Evolutionary conservation across 2,329 filamentous ascomycete species (phyloP).

Genomic region (Aspergillus intermedius): DNA sequence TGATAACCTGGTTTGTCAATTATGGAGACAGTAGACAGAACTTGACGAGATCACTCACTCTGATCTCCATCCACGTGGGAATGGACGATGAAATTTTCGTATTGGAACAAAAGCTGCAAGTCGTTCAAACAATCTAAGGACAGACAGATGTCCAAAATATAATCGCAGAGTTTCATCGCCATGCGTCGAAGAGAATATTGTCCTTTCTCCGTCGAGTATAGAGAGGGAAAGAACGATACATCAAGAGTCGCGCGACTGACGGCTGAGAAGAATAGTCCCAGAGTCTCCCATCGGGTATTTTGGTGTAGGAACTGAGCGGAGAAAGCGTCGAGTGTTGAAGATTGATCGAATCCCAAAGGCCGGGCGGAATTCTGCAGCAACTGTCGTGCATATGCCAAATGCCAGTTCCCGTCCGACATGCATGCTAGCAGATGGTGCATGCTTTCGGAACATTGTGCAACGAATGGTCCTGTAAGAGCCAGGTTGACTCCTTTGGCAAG

Average conservation of each 20-base stretch:
- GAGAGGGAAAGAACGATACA: constrained; percentile 19
- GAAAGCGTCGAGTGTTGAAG: too few species aligned
- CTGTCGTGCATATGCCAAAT: too few species aligned
- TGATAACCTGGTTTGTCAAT: constrained; percentile 31
- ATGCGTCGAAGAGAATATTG: constrained; percentile 21
- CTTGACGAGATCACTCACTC: constrained; percentile 25
- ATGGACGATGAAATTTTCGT: constrained; percentile 44
- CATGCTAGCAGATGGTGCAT: too few species aligned
- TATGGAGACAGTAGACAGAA: not conserved
- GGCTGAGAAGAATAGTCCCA: constrained; percentile 34
- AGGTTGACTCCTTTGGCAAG: too few species aligned
- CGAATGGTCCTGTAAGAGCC: too few species aligned
- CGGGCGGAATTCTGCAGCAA: too few species aligned
- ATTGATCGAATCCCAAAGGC: too few species aligned
- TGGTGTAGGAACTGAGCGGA: constrained; percentile 18
- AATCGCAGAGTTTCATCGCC: constrained; percentile 26
- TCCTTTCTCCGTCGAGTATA: constrained; percentile 22
- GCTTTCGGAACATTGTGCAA: too few species aligned
- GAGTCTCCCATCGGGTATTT: constrained; percentile 33
- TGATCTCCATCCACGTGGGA: constrained; percentile 41
- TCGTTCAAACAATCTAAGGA: constrained; percentile 36
- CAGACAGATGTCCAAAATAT: constrained; percentile 31
- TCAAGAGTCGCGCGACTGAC: constrained; percentile 31
- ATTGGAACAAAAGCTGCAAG: constrained; percentile 41
- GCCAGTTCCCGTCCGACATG: too few species aligned